Evolutionary conservation across 164 flowering plant species (phyloP).

Genomic region (Tetrastigma voinierianum): DNA sequence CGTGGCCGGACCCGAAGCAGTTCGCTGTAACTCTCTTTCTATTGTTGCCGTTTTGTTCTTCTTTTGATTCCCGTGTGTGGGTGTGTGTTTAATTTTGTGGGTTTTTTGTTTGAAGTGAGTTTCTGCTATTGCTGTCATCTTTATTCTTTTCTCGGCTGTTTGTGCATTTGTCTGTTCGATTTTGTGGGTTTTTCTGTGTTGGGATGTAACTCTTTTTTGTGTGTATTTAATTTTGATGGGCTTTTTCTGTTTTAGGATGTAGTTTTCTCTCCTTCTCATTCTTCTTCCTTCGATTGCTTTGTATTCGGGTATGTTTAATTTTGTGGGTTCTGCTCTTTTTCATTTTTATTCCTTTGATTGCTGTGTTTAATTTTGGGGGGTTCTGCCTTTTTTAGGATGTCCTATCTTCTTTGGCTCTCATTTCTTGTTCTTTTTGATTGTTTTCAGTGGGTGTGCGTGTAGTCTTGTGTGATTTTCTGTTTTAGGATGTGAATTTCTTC

Average conservation of each 20-base stretch:
- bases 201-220: too few relatives aligned
- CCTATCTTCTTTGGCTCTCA: too few relatives aligned
- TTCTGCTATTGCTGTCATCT: too few relatives aligned
- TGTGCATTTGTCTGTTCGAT: too few relatives aligned
- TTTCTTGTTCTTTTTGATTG: not conserved
- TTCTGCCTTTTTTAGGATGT: conserved; percentile 1
- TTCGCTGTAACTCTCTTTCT: conserved; percentile 28
- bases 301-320: conserved; percentile 2
- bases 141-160: too few relatives aligned
- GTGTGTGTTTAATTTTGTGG: not conserved
- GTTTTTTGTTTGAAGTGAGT: not conserved
- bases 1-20: conserved; percentile 56
- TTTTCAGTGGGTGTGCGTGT: conserved; percentile 1
- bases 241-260: conserved; percentile 1
- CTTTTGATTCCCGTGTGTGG: not conserved
- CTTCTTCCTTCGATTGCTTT: not conserved
- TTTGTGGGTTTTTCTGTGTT: too few relatives aligned
- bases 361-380: not conserved
- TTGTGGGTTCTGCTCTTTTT: not conserved
- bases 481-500: too few relatives aligned
- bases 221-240: not conserved
- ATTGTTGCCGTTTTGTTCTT: not conserved
- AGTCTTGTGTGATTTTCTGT: not conserved
- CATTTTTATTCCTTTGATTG: not conserved
- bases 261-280: too few relatives aligned